Base-by-base conservation (phyloP, 202 grass and related monocot species). In the Dendrocalamus latiflorus region DNA sequence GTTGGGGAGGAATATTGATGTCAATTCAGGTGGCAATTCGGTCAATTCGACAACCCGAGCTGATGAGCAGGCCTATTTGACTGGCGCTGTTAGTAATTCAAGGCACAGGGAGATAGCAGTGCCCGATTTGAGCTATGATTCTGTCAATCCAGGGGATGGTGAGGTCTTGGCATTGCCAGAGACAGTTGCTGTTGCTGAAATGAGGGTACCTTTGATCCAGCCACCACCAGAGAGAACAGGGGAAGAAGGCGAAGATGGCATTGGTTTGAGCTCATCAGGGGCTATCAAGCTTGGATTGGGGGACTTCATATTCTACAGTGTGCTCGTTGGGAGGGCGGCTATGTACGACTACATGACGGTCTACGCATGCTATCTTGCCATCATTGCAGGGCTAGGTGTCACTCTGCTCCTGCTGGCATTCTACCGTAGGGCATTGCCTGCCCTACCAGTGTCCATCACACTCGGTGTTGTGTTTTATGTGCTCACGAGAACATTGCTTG, bases 281-380 rank as follows among this genome's bases (percentile, higher is more conserved):
- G n/a, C n/a, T n/a, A n/a, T n/a, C n/a, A n/a, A n/a, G n/a, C n/a
- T n/a, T n/a, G n/a, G n/a, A n/a, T n/a, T n/a, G n/a, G n/a, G n/a
- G n/a, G n/a, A n/a, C n/a, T n/a, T n/a, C n/a, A n/a, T n/a, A n/a
- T n/a, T n/a, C n/a, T n/a, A n/a, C n/a, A n/a, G n/a, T n/a, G n/a
- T n/a, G n/a, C n/a, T n/a, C n/a, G n/a, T n/a, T n/a, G n/a, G n/a
- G n/a, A n/a, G n/a, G n/a, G n/a, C n/a, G n/a, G n/a, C n/a, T n/a
- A n/a, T n/a, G n/a, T n/a, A n/a, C n/a, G n/a, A n/a, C n/a, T n/a
- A n/a, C n/a, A n/a, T n/a, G n/a, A n/a, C n/a, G n/a, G n/a, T n/a
- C n/a, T 98, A 98, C 2, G 89, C 95, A 10, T 98, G 95, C 61
- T 95, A 98, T 85, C 92, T 98, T 68, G 95, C 95, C 60, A 98